Evolutionary conservation across 2,329 filamentous ascomycete species (phyloP), one percentile per base, ranked within the genome.

Genomic region (Aspergillus fumigatiaffinis): DNA sequence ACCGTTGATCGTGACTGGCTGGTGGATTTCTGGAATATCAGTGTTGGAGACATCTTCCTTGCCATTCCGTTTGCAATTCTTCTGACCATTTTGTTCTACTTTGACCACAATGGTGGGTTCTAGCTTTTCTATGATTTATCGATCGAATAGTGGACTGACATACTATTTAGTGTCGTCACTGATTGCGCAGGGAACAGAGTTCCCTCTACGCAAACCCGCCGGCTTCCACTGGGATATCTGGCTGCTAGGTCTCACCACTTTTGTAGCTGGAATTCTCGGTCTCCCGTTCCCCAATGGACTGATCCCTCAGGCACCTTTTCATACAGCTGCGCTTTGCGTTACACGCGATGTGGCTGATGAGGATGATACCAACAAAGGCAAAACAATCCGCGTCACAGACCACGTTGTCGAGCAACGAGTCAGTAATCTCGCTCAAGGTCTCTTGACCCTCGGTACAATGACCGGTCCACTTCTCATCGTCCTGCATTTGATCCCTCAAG

Each of bases 161-260:
- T 23, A 2, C 21, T 20, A 9, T 26, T 35, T 59, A 90, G 89
- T 92, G 1, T 92, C 89, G 0, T 91, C 89, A 5, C 82, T 93
- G 29, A 92, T 92, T 54, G 88, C 89, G 10, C 90, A 93, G 69
- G 90, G 89, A 51, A 92, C 88, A 60, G 89, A 93, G 68, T 93
- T 91, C 61, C 90, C 90, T 1, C 84, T 93, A 10, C 82, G 84
- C 23, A 93, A 93, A 68, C 90, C 90, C 3, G 88, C 90, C 48
- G 90, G 90, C 14, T 93, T 93, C 68, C 90, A 93, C 74, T 93
- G 90, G 90, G 90, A 93, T 66, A 73, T 93, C 42, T 92, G 92
- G 75, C 84, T 93, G 29, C 84, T 93, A 0, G 90, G 90, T 4
- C 77, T 91, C 28, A 92, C 89, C 1, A 92, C 90, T 0, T 88